Conservation (phyloP, 2,329 filamentous ascomycete species). For the Trichoderma endophyticum region DNA sequence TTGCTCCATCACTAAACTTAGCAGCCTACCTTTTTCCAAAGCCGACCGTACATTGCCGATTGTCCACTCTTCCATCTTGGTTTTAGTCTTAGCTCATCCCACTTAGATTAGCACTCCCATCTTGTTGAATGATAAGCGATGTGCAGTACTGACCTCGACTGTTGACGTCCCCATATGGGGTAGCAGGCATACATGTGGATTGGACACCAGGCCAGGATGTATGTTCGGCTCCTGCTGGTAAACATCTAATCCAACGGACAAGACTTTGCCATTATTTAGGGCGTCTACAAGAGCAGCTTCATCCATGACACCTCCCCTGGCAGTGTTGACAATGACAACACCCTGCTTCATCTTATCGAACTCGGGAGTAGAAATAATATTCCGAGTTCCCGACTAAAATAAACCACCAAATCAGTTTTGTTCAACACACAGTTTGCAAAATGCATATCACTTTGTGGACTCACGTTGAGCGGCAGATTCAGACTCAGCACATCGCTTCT, state of each 20-base stretch:
- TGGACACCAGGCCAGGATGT: conserved; percentile 21
- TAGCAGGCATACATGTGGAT: neutral
- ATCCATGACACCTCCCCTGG: conserved; percentile 48
- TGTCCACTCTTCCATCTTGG: neutral
- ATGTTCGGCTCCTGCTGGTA: conserved; percentile 43
- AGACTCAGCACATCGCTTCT: conserved; percentile 41
- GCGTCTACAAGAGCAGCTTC: conserved; percentile 46
- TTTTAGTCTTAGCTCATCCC: neutral
- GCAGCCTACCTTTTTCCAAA: neutral
- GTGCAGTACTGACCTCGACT: neutral
- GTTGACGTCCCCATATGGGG: neutral
- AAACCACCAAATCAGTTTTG: neutral
- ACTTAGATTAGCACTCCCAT: neutral
- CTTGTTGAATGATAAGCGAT: neutral
- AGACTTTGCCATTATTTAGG: conserved; percentile 44
- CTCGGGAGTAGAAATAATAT: conserved; percentile 24
- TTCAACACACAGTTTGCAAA: neutral
- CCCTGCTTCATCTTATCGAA: conserved; percentile 48
- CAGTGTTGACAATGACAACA: conserved; percentile 48
- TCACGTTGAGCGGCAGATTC: conserved; percentile 25
- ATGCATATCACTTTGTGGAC: neutral
- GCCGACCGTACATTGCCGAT: neutral
- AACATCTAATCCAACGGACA: conserved; percentile 48
- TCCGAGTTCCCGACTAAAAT: neutral
- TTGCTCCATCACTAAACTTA: neutral